These are phyloP conservation scores for Clonostachys chloroleuca DNA, from an alignment of 2,329 filamentous ascomycete genomes.

Conservation along the genomic window DNA sequence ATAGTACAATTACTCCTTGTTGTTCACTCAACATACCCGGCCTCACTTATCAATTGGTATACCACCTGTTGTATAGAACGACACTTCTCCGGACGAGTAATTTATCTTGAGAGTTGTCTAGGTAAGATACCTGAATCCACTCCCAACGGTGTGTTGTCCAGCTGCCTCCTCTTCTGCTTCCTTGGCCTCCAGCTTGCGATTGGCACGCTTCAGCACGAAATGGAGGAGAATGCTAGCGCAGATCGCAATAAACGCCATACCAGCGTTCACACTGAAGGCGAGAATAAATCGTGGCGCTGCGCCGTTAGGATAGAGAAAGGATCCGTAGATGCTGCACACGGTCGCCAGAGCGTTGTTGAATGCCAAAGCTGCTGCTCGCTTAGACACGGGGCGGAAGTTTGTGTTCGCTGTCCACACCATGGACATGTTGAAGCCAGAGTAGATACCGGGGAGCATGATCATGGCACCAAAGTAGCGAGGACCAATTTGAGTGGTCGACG, in stretches of 20 bases:
- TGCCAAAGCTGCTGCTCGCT: constrained; percentile 33
- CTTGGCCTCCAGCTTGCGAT: constrained; percentile 5
- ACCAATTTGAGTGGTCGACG: constrained; percentile 6
- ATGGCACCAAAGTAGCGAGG: constrained; percentile 27
- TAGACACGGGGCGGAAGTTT: constrained; percentile 4
- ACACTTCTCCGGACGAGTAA: too few relatives aligned
- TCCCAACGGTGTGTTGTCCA: too few relatives aligned
- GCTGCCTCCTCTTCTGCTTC: not conserved
- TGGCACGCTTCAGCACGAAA: constrained; percentile 7
- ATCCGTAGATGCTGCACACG: constrained; percentile 40
- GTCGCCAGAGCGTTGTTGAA: constrained; percentile 52
- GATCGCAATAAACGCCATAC: constrained; percentile 61
- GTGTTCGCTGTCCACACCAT: constrained; percentile 7
- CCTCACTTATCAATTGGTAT: too few relatives aligned
- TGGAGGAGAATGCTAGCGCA: constrained; percentile 11
- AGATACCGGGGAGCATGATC: constrained; percentile 20
- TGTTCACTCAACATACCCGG: too few relatives aligned
- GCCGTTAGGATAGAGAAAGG: constrained; percentile 59
- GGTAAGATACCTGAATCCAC: too few relatives aligned
- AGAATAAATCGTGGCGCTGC: constrained; percentile 39
- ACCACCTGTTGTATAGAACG: too few relatives aligned
- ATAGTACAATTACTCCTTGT: too few relatives aligned
- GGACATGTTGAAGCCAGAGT: constrained; percentile 5
- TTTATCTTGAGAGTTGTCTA: too few relatives aligned
- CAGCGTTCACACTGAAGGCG: constrained; percentile 68